Evolutionary conservation across 495 filamentous ascomycete species (phyloP), one percentile per base, ranked within the genome.

Genomic region (Evernia prunastri): DNA sequence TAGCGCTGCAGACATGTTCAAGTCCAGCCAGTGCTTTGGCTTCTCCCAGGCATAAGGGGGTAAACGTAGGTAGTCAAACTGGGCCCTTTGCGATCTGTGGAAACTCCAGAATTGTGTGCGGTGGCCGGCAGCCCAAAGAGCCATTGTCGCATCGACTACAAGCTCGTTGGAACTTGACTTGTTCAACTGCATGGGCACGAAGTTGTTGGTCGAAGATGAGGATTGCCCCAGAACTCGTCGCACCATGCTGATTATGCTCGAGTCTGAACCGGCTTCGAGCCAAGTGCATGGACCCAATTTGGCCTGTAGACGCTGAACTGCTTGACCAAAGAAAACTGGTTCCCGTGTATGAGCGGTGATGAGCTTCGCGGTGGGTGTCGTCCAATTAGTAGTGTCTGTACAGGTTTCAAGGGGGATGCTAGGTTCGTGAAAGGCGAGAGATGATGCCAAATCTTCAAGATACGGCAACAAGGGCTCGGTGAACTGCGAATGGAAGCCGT

Each of bases 401-500:
- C 71, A 74, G 11, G 71, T 59, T 42, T 75, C 75, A 12, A 78
- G 25, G 18, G 63, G 69, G 25, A 78, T 76, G 0, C 7, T 39
- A 4, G 71, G 71, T 23, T 61, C 37, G 58, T 72, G 61, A 69
- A 74, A 78, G 3, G 23, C 43, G 15, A 80, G 29, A 0, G 49
- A 56, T 17, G 69, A 3, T 0, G 69, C 78, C 3, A 78, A 4
- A 6, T 71, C 49, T 9, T 63, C 65, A 2, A 81, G 61, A 0
- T 60, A 43, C 2, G 63, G 47, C 5, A 77, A 58, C 11, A 84
- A 64, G 3, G 70, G 60, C 9, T 83, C 79, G 0, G 77, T 75
- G 2, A 83, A 67, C 0, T 61, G 61, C 1, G 79, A 83, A 66
- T 84, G 78, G 66, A 81, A 83, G 0, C 74, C 80, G 65, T 83